phyloP scores from a whole-genome alignment of 2,329 filamentous ascomycete genomes.

The Calonectria fujianensis region DNA sequence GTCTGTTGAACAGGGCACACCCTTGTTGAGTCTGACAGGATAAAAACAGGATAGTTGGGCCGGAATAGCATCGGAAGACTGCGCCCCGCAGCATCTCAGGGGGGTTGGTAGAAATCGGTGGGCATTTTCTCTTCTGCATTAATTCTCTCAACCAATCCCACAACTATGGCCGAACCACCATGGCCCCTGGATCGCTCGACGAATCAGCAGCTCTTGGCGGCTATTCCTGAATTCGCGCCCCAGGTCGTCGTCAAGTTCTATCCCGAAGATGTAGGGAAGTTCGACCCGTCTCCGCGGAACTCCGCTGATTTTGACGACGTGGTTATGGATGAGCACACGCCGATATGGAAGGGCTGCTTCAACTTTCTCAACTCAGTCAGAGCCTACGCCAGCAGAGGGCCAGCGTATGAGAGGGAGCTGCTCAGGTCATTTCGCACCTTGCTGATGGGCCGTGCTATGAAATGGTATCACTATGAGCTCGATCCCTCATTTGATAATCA shows the following conservation, averaged over 20 bases:
- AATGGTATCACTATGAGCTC: conserved; percentile 23
- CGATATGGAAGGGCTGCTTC: conserved; percentile 18
- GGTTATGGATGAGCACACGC: conserved; percentile 2
- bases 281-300: conserved; percentile 10
- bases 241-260: conserved; percentile 19
- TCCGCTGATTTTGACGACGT: conserved; percentile 9
- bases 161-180: conserved; percentile 21
- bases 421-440: conserved; percentile 1
- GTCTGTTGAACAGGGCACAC: conserved; percentile 16
- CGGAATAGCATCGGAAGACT: conserved; percentile 25
- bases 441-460: conserved; percentile 5
- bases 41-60: conserved; percentile 26
- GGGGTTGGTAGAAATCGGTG: conserved; percentile 20
- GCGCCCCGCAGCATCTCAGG: conserved; percentile 15
- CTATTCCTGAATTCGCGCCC: conserved; percentile 15
- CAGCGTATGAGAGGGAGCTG: conserved; percentile 6
- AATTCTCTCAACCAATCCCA: conserved; percentile 27
- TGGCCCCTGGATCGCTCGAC: conserved; percentile 14
- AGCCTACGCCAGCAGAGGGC: conserved; percentile 11
- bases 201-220: conserved; percentile 20
- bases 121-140: conserved; percentile 27
- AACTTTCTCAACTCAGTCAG: conserved; percentile 20
- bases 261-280: conserved; percentile 19
- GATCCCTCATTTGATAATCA: not conserved
- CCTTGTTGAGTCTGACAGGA: conserved; percentile 14